These are phyloP conservation scores for Globisporangium abappressorium DNA, from an alignment of 352 stramenopile species.

Conservation along the genomic window DNA sequence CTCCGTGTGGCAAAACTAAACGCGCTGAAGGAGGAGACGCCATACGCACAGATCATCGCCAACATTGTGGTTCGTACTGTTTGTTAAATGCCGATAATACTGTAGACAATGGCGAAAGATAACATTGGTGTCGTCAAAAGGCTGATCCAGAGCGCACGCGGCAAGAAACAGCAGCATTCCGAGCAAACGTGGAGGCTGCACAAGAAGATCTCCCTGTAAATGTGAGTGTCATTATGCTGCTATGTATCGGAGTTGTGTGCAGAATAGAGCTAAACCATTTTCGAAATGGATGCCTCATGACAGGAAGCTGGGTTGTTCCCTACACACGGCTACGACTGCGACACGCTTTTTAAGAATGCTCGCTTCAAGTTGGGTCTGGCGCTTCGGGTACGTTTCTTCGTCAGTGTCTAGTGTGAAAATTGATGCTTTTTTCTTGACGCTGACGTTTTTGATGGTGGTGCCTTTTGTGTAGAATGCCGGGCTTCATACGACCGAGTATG, in stretches of 20 bases:
- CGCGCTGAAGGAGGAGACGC: constrained; percentile 58
- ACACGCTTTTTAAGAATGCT: constrained; percentile 80
- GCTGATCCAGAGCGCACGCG: constrained; percentile 56
- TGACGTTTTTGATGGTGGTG: neutral
- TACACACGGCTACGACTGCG: constrained; percentile 68
- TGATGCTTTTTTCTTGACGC: neutral
- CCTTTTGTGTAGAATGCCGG: constrained; percentile 43
- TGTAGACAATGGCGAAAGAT: neutral
- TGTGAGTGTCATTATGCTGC: constrained; percentile 21
- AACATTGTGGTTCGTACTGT: constrained; percentile 41
- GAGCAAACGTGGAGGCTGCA: constrained; percentile 57
- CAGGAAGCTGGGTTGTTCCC: constrained; percentile 73
- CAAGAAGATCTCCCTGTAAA: constrained; percentile 55
- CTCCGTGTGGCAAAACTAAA: constrained; percentile 46
- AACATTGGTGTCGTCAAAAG: constrained; percentile 24
- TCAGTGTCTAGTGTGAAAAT: neutral
- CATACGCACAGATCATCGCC: constrained; percentile 63
- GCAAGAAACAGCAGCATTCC: constrained; percentile 71
- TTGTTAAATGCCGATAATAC: neutral
- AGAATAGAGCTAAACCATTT: neutral
- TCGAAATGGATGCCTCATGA: neutral
- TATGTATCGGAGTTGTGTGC: neutral
- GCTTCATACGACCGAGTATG: constrained; percentile 62
- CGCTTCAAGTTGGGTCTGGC: constrained; percentile 76
- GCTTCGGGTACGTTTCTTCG: constrained; percentile 36